Conservation (phyloP, 495 filamentous ascomycete genomes). For the Bryoglossum gracile region DNA sequence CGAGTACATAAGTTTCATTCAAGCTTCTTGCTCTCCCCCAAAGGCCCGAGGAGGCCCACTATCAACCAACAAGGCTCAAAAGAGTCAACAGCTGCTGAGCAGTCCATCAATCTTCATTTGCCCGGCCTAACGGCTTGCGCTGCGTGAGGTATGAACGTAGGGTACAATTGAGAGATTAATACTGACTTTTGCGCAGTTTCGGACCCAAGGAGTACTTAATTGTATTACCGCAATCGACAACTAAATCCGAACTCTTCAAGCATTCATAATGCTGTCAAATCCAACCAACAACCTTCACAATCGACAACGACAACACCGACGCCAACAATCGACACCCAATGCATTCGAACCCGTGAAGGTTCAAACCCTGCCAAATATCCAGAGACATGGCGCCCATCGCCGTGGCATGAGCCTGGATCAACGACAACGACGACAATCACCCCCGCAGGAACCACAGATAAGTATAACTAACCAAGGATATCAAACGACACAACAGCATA, state of each 20-base stretch:
- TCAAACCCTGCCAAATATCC: constrained; percentile 50
- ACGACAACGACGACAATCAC: constrained; percentile 45
- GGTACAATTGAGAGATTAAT: constrained; percentile 17
- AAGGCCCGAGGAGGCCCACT: constrained; percentile 8
- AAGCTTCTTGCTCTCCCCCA: background rate
- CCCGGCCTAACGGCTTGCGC: constrained; percentile 66
- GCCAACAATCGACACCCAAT: constrained; percentile 81
- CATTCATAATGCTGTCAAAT: constrained; percentile 72
- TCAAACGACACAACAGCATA: constrained; percentile 72
- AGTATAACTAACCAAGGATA: constrained; percentile 60
- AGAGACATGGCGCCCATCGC: constrained; percentile 53
- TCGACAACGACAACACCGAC: constrained; percentile 70
- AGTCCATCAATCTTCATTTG: constrained; percentile 31
- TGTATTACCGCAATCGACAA: constrained; percentile 42
- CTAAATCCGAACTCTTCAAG: constrained; percentile 52
- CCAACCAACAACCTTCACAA: constrained; percentile 56
- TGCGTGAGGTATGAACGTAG: constrained; percentile 55
- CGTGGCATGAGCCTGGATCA: constrained; percentile 77
- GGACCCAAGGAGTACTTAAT: constrained; percentile 44
- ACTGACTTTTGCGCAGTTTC: constrained; percentile 37
- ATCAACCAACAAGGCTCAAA: constrained; percentile 26
- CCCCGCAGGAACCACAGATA: constrained; percentile 48
- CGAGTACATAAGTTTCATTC: background rate
- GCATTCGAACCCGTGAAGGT: constrained; percentile 63
- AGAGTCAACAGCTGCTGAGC: constrained; percentile 38